phyloP scores from a whole-genome alignment of 1,284 basidiomycete species.

The Clitocybe nebularis region DNA sequence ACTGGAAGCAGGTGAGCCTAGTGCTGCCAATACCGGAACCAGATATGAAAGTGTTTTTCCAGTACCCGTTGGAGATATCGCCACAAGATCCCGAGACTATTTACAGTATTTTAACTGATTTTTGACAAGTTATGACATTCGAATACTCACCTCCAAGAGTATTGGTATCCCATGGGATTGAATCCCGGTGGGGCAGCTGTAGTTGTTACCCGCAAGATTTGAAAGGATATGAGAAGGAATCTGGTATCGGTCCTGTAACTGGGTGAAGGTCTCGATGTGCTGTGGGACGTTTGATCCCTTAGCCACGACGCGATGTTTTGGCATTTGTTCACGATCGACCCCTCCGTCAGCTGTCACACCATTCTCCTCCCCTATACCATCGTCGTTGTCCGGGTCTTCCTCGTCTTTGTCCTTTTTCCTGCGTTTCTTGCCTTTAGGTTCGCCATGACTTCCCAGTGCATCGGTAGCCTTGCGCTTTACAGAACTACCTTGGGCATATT shows the following conservation, averaged over 20 bases:
- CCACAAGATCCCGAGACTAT: conserved; percentile 77
- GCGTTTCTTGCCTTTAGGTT: conserved; percentile 32
- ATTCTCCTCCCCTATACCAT: conserved; percentile 14
- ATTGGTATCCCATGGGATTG: conserved; percentile 75
- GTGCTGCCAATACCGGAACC: conserved; percentile 70
- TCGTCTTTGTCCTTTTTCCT: conserved; percentile 30
- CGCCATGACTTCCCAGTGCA: conserved; percentile 17
- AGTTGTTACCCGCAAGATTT: conserved; percentile 61
- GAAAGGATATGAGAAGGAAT: conserved; percentile 54
- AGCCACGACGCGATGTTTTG: conserved; percentile 58
- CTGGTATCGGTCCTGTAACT: conserved; percentile 50
- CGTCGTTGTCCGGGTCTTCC: conserved; percentile 23
- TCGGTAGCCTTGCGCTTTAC: conserved; percentile 42
- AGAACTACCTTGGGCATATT: conserved; percentile 60
- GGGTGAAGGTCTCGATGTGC: conserved; percentile 55
- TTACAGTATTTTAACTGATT: conserved; percentile 9
- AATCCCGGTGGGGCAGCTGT: conserved; percentile 64
- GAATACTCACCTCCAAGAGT: conserved; percentile 58
- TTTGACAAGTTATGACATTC: not conserved
- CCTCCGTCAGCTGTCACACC: conserved; percentile 20
- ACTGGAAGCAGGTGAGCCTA: conserved; percentile 59
- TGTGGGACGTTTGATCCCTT: conserved; percentile 67
- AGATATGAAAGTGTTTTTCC: conserved; percentile 93
- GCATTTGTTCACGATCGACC: conserved; percentile 9
- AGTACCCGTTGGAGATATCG: conserved; percentile 91